These are phyloP conservation scores for Elaeis oleifera DNA, from an alignment of 202 grass and related monocot species.

Conservation along the genomic window DNA sequence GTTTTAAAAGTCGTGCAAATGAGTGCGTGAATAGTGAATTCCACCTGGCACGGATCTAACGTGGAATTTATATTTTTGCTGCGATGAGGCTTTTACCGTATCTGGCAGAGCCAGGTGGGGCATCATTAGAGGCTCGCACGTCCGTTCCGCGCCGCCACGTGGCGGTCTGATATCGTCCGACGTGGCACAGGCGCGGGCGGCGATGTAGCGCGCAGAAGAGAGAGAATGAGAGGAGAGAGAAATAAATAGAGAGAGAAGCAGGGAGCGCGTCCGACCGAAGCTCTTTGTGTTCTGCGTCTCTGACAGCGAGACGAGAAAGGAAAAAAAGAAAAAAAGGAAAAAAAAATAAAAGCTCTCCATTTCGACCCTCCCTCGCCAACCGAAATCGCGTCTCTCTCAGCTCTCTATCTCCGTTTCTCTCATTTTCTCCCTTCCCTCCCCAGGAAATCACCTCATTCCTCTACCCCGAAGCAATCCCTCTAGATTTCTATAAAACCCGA, in stretches of 20 bases:
- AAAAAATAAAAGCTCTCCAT: neutral
- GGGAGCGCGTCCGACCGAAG: neutral
- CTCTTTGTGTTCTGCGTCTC: constrained; percentile 15
- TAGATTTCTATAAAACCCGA: no score
- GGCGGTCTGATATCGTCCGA: constrained; percentile 3
- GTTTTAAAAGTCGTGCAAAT: no score
- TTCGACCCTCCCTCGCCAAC: neutral
- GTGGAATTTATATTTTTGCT: no score
- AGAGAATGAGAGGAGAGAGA: neutral
- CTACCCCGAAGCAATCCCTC: neutral
- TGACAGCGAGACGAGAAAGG: constrained; percentile 8
- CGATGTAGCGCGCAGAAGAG: neutral
- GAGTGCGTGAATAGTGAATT: neutral
- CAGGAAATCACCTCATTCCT: neutral
- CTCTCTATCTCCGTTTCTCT: neutral
- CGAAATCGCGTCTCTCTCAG: neutral
- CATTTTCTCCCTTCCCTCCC: neutral
- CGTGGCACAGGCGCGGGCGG: constrained; percentile 15
- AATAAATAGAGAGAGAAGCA: neutral
- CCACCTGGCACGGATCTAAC: neutral
- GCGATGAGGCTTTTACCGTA: no score
- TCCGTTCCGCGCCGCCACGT: constrained; percentile 5
- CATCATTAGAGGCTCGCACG: constrained; percentile 8
- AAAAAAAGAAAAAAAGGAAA: neutral
- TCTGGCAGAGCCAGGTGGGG: neutral